Conservation (phyloP, 2,329 filamentous ascomycete species). For the Claviceps purpurea region DNA sequence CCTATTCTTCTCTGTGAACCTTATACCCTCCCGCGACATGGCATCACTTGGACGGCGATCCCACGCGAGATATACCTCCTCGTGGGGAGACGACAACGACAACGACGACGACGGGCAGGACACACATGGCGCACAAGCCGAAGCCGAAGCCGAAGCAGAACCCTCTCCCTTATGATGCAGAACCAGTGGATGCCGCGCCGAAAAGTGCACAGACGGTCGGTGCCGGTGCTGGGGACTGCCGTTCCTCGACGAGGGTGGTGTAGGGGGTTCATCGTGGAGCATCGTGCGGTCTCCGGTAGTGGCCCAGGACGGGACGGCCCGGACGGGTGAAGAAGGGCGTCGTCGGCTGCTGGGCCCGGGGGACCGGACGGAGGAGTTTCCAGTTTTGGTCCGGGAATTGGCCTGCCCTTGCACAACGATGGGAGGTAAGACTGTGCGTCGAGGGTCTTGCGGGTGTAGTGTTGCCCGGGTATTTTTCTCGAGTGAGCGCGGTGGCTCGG, state of each 20-base stretch:
- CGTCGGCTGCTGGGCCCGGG: too few species aligned
- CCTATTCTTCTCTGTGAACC: background rate
- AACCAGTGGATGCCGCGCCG: slow-evolving; percentile 15
- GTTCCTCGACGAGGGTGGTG: slow-evolving; percentile 3
- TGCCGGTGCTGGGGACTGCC: slow-evolving; percentile 8
- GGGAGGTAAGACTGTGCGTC: background rate
- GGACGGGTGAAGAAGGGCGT: too few species aligned
- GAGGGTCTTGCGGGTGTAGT: background rate
- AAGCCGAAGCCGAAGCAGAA: background rate
- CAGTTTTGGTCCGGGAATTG: slow-evolving; percentile 7
- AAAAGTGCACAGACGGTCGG: slow-evolving; percentile 19
- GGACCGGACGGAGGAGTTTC: background rate
- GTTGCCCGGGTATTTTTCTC: background rate
- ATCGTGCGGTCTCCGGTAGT: too few species aligned
- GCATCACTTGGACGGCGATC: background rate
- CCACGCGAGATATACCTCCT: background rate
- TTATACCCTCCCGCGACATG: background rate
- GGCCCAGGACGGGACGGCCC: too few species aligned
- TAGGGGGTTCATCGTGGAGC: background rate
- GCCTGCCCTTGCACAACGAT: background rate
- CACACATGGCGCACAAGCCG: background rate
- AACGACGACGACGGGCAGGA: background rate
- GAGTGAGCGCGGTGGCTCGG: background rate
- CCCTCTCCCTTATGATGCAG: slow-evolving; percentile 10
- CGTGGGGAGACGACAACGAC: background rate